These are phyloP conservation scores for Guadua angustifolia DNA, from an alignment of 176 grass and related monocot genomes.

Conservation along the genomic window DNA sequence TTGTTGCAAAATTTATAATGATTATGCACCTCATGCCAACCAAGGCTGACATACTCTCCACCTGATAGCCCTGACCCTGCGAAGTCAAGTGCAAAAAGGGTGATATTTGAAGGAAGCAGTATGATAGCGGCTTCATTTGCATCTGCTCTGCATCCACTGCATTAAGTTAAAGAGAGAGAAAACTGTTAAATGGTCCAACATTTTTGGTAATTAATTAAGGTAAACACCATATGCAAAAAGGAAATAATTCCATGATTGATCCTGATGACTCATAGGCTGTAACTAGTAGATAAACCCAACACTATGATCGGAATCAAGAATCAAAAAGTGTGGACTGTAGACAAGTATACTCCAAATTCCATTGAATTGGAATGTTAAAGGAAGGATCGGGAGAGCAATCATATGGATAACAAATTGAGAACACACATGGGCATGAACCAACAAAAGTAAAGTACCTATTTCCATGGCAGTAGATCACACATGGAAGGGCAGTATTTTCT, in stretches of 20 bases:
- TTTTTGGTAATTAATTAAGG: background rate
- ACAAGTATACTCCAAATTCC: slow-evolving; percentile 27
- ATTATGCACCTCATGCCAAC: slow-evolving; percentile 92
- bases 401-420: slow-evolving; percentile 23
- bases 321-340: background rate
- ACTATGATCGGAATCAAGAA: background rate
- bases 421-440: background rate
- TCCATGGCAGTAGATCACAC: slow-evolving; percentile 97
- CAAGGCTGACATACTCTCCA: slow-evolving; percentile 97
- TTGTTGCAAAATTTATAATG: slow-evolving; percentile 24
- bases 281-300: background rate
- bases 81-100: slow-evolving; percentile 96
- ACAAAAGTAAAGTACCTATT: slow-evolving; percentile 68
- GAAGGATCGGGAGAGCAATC: background rate
- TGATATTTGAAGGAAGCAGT: slow-evolving; percentile 98
- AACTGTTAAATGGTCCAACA: slow-evolving; percentile 28
- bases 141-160: slow-evolving; percentile 99
- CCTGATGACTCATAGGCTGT: background rate
- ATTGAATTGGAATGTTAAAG: slow-evolving; percentile 14
- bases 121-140: slow-evolving; percentile 98
- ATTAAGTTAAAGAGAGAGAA: slow-evolving; percentile 41
- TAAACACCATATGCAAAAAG: slow-evolving; percentile 12
- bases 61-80: slow-evolving; percentile 91
- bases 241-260: slow-evolving; percentile 26
- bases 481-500: slow-evolving; percentile 81